Percentiles rank a stretch among this genome's conserved stretches.
phyloP scores from a whole-genome alignment of 2,329 filamentous ascomycete species.

The Boeremia lycopersici region DNA sequence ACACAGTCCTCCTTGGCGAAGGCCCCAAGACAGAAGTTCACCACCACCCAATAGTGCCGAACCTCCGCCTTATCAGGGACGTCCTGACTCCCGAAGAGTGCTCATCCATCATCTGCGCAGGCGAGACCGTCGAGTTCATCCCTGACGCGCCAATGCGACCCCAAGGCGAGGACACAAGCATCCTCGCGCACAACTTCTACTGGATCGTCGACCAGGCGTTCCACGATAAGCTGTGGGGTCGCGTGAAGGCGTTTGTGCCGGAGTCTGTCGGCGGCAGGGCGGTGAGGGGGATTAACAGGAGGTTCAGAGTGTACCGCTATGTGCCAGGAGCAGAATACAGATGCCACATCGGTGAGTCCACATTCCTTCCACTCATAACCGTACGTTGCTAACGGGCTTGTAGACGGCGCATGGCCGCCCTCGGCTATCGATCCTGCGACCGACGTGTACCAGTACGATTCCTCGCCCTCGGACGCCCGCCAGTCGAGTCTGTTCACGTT shows the following conservation, averaged over 20 bases:
- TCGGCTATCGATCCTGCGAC: slow-evolving; percentile 64
- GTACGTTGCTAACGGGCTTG: slow-evolving; percentile 6
- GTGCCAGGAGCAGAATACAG: slow-evolving; percentile 75
- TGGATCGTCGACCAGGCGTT: slow-evolving; percentile 71
- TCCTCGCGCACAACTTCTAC: slow-evolving; percentile 76
- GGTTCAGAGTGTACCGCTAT: slow-evolving; percentile 75
- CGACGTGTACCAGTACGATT: slow-evolving; percentile 69
- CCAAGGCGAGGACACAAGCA: slow-evolving; percentile 66
- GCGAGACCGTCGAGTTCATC: slow-evolving; percentile 68
- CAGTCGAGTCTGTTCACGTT: slow-evolving; percentile 74
- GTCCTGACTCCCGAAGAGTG: slow-evolving; percentile 68
- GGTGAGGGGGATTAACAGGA: slow-evolving; percentile 69
- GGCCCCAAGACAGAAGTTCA: slow-evolving; percentile 59
- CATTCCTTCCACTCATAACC: no score
- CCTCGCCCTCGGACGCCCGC: slow-evolving; percentile 62
- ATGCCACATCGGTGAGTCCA: slow-evolving; percentile 63
- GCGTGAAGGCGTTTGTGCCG: slow-evolving; percentile 65
- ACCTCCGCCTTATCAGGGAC: slow-evolving; percentile 64
- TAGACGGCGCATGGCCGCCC: slow-evolving; percentile 73
- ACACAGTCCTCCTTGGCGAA: slow-evolving; percentile 60
- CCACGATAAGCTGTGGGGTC: slow-evolving; percentile 66
- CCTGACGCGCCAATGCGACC: slow-evolving; percentile 71
- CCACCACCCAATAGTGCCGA: slow-evolving; percentile 67
- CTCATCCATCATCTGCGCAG: slow-evolving; percentile 68
- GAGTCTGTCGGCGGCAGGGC: slow-evolving; percentile 59